Conservation (phyloP, 2,329 filamentous ascomycete genomes). For the Lecanosticta acicola region DNA sequence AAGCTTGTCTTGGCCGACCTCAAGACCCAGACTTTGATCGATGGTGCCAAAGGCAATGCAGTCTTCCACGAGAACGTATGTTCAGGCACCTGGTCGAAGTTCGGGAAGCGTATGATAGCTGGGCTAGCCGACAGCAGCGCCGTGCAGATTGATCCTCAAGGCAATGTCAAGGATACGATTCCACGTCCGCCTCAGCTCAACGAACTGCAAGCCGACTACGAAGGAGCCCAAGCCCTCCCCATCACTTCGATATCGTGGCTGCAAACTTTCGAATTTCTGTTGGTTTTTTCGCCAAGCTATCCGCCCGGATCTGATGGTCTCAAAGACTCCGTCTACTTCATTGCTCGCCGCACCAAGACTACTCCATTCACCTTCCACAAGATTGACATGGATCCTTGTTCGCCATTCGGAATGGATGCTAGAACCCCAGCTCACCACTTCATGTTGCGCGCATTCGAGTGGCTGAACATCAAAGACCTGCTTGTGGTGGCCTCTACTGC, state of each 20-base stretch:
- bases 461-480: conserved; percentile 74
- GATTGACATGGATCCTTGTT: conserved; percentile 44
- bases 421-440: conserved; percentile 65
- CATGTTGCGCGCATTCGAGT: conserved; percentile 69
- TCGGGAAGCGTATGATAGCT: conserved; percentile 86
- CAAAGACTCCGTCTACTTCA: conserved; percentile 65
- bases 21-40: conserved; percentile 56
- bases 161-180: conserved; percentile 69
- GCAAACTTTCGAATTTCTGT: conserved; percentile 60
- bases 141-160: conserved; percentile 77
- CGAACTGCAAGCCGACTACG: conserved; percentile 36
- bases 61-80: conserved; percentile 70
- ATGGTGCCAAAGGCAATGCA: conserved; percentile 53
- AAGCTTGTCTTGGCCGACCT: conserved; percentile 81
- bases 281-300: conserved; percentile 62
- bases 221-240: conserved; percentile 15
- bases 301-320: conserved; percentile 23
- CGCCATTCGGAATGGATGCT: conserved; percentile 54
- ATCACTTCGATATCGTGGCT: conserved; percentile 69
- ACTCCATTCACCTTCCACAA: conserved; percentile 5
- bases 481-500: conserved; percentile 78
- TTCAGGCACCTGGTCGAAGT: conserved; percentile 84
- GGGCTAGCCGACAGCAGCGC: conserved; percentile 76
- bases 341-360: conserved; percentile 56
- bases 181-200: conserved; percentile 64